A percentile compares a stretch with the other conserved stretches of the same genome.
Conservation (phyloP, 805 yeast genomes). For the Wickerhamiella parazyma region DNA sequence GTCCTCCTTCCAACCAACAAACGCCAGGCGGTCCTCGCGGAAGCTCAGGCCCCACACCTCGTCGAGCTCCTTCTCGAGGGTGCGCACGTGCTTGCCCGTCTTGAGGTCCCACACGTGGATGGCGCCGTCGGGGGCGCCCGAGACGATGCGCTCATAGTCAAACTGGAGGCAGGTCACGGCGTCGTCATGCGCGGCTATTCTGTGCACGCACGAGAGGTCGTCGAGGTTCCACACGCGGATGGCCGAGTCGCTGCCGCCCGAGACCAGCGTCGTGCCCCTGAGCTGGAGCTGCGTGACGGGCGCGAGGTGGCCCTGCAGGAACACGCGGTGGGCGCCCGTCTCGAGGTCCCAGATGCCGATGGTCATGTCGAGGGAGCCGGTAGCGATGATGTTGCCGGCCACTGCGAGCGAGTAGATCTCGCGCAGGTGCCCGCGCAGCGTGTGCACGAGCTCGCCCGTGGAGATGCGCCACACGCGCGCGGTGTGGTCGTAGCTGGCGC, state of each 20-base stretch:
- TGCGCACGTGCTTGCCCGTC: conserved; percentile 29
- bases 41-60: conserved; percentile 32
- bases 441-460: conserved; percentile 79
- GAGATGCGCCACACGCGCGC: conserved; percentile 86
- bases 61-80: conserved; percentile 25
- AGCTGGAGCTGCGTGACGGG: conserved; percentile 79
- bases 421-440: conserved; percentile 81
- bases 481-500: conserved; percentile 82
- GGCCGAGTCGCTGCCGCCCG: conserved; percentile 80
- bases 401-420: conserved; percentile 89
- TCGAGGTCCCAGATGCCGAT: conserved; percentile 91
- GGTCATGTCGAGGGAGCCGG: conserved; percentile 90
- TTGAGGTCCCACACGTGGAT: conserved; percentile 30
- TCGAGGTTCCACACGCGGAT: conserved; percentile 74
- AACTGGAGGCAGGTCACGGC: conserved; percentile 31
- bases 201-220: conserved; percentile 64
- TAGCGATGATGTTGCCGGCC: conserved; percentile 78
- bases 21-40: conserved; percentile 28
- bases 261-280: conserved; percentile 53
- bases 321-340: conserved; percentile 67
- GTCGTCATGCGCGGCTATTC: conserved; percentile 33
- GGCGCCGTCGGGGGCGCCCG: conserved; percentile 33
- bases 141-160: conserved; percentile 28
- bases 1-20: conserved; percentile 21
- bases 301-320: conserved; percentile 77